Evolutionary conservation across 345 rosid species (phyloP), one percentile per base, ranked within the genome.

Genomic region (Limnanthes douglasii): DNA sequence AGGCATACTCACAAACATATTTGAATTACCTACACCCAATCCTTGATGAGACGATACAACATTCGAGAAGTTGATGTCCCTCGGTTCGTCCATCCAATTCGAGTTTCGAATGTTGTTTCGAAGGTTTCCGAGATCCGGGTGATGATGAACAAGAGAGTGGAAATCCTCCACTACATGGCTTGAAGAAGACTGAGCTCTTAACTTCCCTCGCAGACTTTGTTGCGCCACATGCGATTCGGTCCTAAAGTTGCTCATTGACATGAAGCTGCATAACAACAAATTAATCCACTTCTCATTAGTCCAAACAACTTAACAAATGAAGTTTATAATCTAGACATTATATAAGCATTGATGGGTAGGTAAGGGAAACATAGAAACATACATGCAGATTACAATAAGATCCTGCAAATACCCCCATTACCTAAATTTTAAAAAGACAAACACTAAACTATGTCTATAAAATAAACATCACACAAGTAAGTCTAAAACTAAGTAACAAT

Each of bases 201-300:
- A 13, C 56, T 64, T 66, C 27, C 66, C 77, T 19, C 74, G 69
- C 23, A 71, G 53, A 61, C 73, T 69, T 57, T 60, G 63, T 45
- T 58, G 77, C 18, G 70, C 82, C 15, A 65, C 65, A 34, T 65
- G 82, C 7, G 64, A 55, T 13, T 69, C 66, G 3, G 61, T 15
- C 48, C 50, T 56, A n/a, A 45, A 53, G 41, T 28, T 36, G 31
- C 50, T 45, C 43, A 26, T 43, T 19, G 61, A 70, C 75, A 65
- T 68, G 15, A 6, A 30, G 15, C 8, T 26, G 9, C 10, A 29
- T 0, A 5, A 48, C 13, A 28, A n/a, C 10, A 5, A 23, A 26
- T 12, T 26, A 26, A 23, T 23, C 27, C 27, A 7, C 31, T 23
- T 27, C 39, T 32, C n/a, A n/a, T 23, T 2, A 18, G 25, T n/a